A percentile compares a stretch with the other conserved stretches of the same genome.
Conservation (phyloP, 2,329 filamentous ascomycete genomes). For the Aspergillus pseudoviridinutans region DNA sequence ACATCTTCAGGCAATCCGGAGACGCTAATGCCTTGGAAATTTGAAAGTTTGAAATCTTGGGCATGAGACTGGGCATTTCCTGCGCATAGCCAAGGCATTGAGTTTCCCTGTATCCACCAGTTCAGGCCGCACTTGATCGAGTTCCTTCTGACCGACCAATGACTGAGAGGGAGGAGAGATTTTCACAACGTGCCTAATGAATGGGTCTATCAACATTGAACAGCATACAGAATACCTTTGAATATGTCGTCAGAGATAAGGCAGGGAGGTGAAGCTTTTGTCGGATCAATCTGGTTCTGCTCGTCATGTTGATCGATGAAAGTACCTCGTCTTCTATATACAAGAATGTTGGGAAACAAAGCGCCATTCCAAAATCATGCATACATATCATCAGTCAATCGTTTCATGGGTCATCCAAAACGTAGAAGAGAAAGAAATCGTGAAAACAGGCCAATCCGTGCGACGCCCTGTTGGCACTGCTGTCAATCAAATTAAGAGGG, state of each 20-base stretch:
- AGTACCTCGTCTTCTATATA: not conserved
- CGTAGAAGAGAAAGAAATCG: constrained; percentile 6
- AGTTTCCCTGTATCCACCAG: not conserved
- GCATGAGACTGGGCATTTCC: not conserved
- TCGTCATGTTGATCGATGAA: not conserved
- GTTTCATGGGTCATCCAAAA: not conserved
- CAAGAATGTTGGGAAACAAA: not conserved
- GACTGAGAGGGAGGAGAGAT: not conserved
- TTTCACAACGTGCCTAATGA: not conserved
- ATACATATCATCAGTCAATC: constrained; percentile 4
- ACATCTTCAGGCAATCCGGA: constrained; percentile 5
- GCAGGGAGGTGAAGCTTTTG: not conserved
- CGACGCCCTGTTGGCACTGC: not conserved
- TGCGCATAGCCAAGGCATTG: not conserved
- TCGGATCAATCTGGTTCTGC: not conserved
- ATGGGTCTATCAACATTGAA: not conserved
- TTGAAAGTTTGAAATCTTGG: not conserved
- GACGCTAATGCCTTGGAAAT: not conserved
- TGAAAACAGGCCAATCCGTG: constrained; percentile 3
- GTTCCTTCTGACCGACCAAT: not conserved
- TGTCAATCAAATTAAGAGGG: not conserved
- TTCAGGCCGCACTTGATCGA: not conserved
- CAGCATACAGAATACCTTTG: not conserved
- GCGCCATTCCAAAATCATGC: not conserved
- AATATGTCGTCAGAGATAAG: not conserved